Evolutionary conservation across 805 yeast species (phyloP), one percentile per base, ranked within the genome.

Genomic region (Hagleromyces aurorensis): DNA sequence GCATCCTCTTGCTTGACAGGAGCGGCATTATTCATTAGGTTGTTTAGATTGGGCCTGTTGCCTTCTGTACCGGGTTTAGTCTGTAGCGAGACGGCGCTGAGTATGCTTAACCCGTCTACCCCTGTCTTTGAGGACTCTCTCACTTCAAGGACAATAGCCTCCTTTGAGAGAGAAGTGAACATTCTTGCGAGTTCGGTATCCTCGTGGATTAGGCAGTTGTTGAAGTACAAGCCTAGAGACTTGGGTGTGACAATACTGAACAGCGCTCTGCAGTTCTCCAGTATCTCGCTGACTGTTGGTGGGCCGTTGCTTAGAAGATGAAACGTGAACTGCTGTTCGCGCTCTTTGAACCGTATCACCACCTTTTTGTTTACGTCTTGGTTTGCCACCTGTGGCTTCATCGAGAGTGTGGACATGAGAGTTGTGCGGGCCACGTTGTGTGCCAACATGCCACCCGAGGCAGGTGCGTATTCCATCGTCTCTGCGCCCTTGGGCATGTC

Each of bases 241-340:
- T 38, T 36, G 11, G 36, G 28, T 5, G 37, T 24, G 19, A 34
- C 57, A 18, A 76, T 69, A n/a, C 70, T 68, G 53, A 87, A 87
- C 14, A 87, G 81, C 29, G 67, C 62, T 32, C 72, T 73, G 10
- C 84, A 85, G 50, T 85, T 86, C 33, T 80, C 82, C 8, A 85
- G 44, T n/a, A 87, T 57, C 55, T 87, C 97, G 16, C 67, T 47
- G 21, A 77, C 59, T 0, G 91, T 78, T 2, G 97, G 97, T 5
- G 93, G 79, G 0, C 94, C 79, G 25, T 79, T 72, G 39, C 74
- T 71, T 26, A 65, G 55, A 4, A 74, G 65, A 9, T 81, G 72
- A 52, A 69, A 87, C 3, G 72, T 68, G 46, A 87, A 79, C 25
- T 75, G 70, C 30, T 86, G 67, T 16, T 61, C 62, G 19, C 70